These are phyloP conservation scores for Sugiyamaella chiloensis DNA, from an alignment of 805 yeast species.

Conservation along the genomic window DNA sequence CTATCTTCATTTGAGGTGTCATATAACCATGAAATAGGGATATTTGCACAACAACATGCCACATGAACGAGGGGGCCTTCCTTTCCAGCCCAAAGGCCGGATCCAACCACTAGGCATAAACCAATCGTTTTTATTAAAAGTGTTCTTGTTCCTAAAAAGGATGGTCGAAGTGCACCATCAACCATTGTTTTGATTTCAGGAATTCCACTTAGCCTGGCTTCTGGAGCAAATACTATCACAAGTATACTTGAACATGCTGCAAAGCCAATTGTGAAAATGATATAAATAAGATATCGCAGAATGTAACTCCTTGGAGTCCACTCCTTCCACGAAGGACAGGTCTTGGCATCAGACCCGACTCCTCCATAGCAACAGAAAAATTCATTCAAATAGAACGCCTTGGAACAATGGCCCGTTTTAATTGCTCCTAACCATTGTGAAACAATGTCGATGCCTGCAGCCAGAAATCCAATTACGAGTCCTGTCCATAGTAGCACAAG, in stretches of 20 bases:
- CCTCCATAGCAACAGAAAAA: slow-evolving; percentile 75
- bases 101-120: slow-evolving; percentile 61
- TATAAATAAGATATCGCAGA: slow-evolving; percentile 37
- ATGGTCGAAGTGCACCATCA: slow-evolving; percentile 57
- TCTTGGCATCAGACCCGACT: slow-evolving; percentile 23
- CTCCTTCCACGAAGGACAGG: slow-evolving; percentile 38
- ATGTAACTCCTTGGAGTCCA: slow-evolving; percentile 37
- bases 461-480: slow-evolving; percentile 67
- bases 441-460: slow-evolving; percentile 70
- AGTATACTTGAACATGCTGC: slow-evolving; percentile 40
- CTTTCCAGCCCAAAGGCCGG: slow-evolving; percentile 80
- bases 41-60: slow-evolving; percentile 55
- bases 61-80: slow-evolving; percentile 88
- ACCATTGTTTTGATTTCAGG: slow-evolving; percentile 68
- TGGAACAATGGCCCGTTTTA: slow-evolving; percentile 69
- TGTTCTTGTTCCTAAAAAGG: slow-evolving; percentile 50
- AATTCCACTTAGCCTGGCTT: slow-evolving; percentile 59
- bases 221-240: slow-evolving; percentile 34
- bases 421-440: slow-evolving; percentile 79
- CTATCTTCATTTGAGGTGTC: neutral
- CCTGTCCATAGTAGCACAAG: slow-evolving; percentile 70
- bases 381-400: slow-evolving; percentile 59
- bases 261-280: slow-evolving; percentile 38
- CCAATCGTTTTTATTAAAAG: slow-evolving; percentile 57
- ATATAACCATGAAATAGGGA: slow-evolving; percentile 30